phyloP scores from a whole-genome alignment of 2,329 filamentous ascomycete genomes.

The Fusarium solani-melongenae region DNA sequence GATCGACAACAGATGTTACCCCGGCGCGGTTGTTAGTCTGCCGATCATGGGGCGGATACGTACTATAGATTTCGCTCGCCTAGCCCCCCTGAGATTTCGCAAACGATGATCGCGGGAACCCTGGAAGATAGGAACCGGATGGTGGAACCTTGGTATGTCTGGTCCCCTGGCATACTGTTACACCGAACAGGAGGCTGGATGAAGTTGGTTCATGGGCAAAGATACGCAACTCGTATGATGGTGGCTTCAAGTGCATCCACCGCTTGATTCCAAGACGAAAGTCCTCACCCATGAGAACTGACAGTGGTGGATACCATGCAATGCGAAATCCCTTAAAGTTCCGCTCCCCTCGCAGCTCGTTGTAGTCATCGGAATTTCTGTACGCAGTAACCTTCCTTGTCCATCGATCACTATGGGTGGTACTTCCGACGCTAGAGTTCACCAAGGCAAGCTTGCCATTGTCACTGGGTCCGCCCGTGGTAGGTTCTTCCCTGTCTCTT shows the following conservation, averaged over 20 bases:
- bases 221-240: background rate
- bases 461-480: slow-evolving; percentile 64
- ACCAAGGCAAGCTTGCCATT: slow-evolving; percentile 61
- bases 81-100: background rate
- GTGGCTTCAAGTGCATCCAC: background rate
- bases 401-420: background rate
- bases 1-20: background rate
- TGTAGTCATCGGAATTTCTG: background rate
- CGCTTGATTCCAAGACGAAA: background rate
- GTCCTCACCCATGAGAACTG: background rate
- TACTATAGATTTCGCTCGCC: background rate
- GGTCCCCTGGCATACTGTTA: background rate
- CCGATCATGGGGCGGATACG: background rate
- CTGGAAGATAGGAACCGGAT: background rate
- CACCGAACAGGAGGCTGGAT: background rate
- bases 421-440: slow-evolving; percentile 19
- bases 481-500: slow-evolving; percentile 34
- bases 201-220: background rate
- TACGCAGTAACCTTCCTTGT: background rate
- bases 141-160: background rate
- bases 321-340: background rate
- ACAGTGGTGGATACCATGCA: background rate
- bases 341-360: background rate
- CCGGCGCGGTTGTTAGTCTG: background rate
- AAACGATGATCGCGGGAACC: background rate